phyloP scores from a whole-genome alignment of 768 basidiomycete species.

The Naganishia onofrii region DNA sequence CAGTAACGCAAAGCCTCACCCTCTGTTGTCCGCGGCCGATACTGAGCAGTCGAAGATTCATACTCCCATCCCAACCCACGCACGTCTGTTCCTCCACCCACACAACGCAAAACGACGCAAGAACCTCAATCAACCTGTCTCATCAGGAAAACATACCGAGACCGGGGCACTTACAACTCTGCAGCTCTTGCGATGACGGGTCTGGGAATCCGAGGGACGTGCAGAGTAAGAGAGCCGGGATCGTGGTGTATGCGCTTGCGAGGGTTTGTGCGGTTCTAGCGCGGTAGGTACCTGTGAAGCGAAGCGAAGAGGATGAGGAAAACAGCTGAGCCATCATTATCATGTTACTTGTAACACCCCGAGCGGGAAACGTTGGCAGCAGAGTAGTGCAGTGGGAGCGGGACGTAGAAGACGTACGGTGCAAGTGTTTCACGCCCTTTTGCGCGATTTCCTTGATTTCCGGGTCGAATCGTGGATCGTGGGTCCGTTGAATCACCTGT shows the following conservation, averaged over 20 bases:
- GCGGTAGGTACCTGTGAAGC: background rate
- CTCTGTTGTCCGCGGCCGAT: background rate
- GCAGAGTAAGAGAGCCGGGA: background rate
- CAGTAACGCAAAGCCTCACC: background rate
- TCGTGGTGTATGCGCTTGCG: background rate
- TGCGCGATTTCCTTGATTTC: conserved; percentile 8
- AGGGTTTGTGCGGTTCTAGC: background rate
- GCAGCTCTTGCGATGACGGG: background rate
- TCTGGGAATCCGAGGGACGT: background rate
- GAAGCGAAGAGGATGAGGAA: too few relatives aligned
- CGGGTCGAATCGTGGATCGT: conserved; percentile 3
- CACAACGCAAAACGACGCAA: too few relatives aligned
- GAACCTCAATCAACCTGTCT: too few relatives aligned
- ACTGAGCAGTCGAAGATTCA: background rate
- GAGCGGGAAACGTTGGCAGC: too few relatives aligned
- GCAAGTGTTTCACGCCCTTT: background rate
- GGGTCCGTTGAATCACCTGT: background rate
- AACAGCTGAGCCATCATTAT: too few relatives aligned
- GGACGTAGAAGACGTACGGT: background rate
- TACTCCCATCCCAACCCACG: background rate
- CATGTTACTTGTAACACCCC: too few relatives aligned
- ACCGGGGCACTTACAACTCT: background rate
- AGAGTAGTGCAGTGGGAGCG: too few relatives aligned
- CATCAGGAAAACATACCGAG: background rate
- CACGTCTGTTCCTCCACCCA: conserved; percentile 10